A percentile compares a stretch with the other conserved stretches of the same genome.
phyloP scores from a whole-genome alignment of 768 basidiomycete genomes.

The Rhodotorula diobovata region DNA sequence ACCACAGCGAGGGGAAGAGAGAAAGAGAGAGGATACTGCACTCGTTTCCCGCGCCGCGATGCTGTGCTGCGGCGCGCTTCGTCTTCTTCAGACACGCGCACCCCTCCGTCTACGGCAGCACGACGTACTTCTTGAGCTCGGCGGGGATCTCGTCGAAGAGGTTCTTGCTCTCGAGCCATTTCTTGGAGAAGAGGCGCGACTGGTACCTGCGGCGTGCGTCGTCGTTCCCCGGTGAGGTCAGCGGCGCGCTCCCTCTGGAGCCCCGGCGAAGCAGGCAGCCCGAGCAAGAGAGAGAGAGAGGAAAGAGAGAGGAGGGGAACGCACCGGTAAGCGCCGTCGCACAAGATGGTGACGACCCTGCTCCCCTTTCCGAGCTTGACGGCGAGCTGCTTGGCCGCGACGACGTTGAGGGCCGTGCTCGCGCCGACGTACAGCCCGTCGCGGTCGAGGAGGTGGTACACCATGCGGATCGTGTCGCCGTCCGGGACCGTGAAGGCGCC shows the following conservation, averaged over 20 bases:
- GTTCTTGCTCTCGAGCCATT: conserved; percentile 79
- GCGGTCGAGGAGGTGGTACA: conserved; percentile 83
- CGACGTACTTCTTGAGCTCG: conserved; percentile 80
- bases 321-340: conserved; percentile 90
- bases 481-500: conserved; percentile 81
- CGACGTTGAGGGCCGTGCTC: conserved; percentile 88
- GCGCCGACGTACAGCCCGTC: conserved; percentile 95
- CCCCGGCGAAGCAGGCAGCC: too few species aligned
- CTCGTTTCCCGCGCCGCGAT: too few species aligned
- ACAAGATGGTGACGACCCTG: conserved; percentile 79
- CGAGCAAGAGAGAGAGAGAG: neutral
- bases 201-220: conserved; percentile 56
- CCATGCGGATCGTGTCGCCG: conserved; percentile 81
- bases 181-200: conserved; percentile 87
- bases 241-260: neutral
- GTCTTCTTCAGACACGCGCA: too few species aligned
- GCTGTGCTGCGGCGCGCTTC: too few species aligned
- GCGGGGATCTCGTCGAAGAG: conserved; percentile 73
- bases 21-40: too few species aligned
- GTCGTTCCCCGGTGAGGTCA: neutral
- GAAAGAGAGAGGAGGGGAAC: conserved; percentile 7
- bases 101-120: conserved; percentile 51
- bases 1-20: too few species aligned
- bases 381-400: conserved; percentile 84
- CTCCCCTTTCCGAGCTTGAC: conserved; percentile 75